Base-by-base conservation (phyloP, 306 rosid species). In the Vigna angularis region DNA sequence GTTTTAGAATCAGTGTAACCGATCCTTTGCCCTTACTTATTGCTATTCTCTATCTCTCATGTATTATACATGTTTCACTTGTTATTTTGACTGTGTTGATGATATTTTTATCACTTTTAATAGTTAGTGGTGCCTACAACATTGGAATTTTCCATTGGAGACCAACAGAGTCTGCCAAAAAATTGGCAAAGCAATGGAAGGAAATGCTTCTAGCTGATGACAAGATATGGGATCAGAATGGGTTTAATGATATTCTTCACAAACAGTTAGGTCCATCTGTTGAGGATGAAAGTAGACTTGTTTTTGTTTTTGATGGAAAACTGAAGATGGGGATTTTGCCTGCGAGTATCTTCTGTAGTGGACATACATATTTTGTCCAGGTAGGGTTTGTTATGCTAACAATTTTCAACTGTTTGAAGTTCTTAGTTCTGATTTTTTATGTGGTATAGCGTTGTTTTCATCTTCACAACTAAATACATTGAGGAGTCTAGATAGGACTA, bases 141-240 rank as follows among this genome's bases (percentile, higher is more conserved):
- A 95, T 95, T 55, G 98, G 98, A 79, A 92, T 92, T 77, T 92
- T 95, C 81, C 98, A 93, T 84, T 93, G 98, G 98, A 76, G 98
- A 73, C 98, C 98, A 51, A 91, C 98, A 36, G 89, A 88, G 48
- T 77, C 93, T 73, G 87, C 97, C 11, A 92, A 85, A 83, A 93
- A 84, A 50, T 78, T 95, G 87, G 98, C 93, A 0, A 92, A 86
- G 88, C 89, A 88, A 78, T 92, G 99, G 99, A 92, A 84, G 84
- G 94, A 86, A 53, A 82, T 93, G 96, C 92, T 95, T 76, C 72
- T 86, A 30, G 90, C 93, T 18, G 90, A 95, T 83, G 98, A 93
- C 14, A 83, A 86, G 75, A 87, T 93, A 83, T 95, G 99, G 99
- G 99, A 95, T 84, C 99, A 95, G 83, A 93, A 85, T 84, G 99